Evolutionary conservation across 2,329 filamentous ascomycete species (phyloP).

Genomic region (Neopestalotiopsis clavispora): DNA sequence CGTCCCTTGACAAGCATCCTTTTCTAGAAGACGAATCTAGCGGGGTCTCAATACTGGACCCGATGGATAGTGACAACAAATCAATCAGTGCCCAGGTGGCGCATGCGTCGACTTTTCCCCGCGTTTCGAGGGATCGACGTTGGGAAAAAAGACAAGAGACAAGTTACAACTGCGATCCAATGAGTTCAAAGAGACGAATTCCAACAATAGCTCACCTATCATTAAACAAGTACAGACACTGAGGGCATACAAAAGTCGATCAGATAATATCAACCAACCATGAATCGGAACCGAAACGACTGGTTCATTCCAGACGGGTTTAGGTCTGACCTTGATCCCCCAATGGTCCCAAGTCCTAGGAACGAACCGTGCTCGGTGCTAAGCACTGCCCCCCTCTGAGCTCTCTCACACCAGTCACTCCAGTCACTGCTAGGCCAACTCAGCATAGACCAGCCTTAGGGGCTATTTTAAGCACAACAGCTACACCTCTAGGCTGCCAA

Average conservation of each 20-base stretch:
- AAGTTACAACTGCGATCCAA: neutral
- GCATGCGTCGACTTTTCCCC: neutral
- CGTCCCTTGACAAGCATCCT: no score
- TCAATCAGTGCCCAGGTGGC: neutral
- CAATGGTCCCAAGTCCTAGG: neutral
- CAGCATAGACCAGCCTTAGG: conserved; percentile 9
- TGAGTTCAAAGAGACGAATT: neutral
- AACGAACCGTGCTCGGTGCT: neutral
- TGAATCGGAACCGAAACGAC: neutral
- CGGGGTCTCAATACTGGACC: neutral
- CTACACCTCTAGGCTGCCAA: neutral
- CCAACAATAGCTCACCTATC: neutral
- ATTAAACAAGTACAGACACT: neutral
- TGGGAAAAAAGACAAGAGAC: neutral
- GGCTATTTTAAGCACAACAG: neutral
- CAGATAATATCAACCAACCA: neutral
- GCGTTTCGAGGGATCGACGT: neutral
- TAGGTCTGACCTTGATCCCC: neutral
- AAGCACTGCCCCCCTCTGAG: conserved; percentile 1
- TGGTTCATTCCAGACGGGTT: neutral
- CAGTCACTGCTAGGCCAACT: neutral
- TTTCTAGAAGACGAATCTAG: neutral
- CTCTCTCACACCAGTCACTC: no score
- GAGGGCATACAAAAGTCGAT: neutral
- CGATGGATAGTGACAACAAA: neutral